phyloP scores from a whole-genome alignment of 495 filamentous ascomycete genomes.

The Friedmanniomyces simplex region DNA sequence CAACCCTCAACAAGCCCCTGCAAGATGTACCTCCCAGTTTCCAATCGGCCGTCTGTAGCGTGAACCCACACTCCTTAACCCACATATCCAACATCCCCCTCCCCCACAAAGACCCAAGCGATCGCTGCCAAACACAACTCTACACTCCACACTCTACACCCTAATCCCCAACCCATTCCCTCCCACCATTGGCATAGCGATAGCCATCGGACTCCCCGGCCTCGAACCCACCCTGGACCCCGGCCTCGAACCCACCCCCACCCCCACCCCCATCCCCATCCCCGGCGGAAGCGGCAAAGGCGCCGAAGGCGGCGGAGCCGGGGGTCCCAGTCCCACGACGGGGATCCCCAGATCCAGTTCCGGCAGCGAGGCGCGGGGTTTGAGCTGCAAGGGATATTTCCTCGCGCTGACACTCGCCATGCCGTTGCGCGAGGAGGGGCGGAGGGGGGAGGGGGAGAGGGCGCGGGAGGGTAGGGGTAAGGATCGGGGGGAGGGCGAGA shows the following conservation, averaged over 20 bases:
- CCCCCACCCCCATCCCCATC: background rate
- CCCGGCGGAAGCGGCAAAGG: constrained; percentile 6
- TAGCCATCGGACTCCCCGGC: background rate
- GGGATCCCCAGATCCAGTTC: constrained; percentile 14
- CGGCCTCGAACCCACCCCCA: background rate
- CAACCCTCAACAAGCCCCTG: no score
- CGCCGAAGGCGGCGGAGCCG: constrained; percentile 22
- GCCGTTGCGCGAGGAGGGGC: background rate
- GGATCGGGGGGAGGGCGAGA: background rate
- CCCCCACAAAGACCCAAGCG: no score
- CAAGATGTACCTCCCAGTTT: no score
- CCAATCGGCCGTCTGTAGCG: no score
- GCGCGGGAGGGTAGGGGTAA: background rate
- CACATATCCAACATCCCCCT: no score
- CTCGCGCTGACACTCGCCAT: background rate
- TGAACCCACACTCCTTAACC: no score
- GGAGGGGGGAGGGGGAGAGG: background rate
- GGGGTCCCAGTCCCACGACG: constrained; percentile 27
- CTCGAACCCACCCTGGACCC: background rate
- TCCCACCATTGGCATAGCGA: background rate
- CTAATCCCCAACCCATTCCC: constrained; percentile 2
- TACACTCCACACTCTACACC: background rate
- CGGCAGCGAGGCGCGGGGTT: constrained; percentile 18
- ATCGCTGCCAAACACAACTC: background rate
- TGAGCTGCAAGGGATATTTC: no score